phyloP scores from a whole-genome alignment of 345 rosid species.

The Erodium maritimum region DNA sequence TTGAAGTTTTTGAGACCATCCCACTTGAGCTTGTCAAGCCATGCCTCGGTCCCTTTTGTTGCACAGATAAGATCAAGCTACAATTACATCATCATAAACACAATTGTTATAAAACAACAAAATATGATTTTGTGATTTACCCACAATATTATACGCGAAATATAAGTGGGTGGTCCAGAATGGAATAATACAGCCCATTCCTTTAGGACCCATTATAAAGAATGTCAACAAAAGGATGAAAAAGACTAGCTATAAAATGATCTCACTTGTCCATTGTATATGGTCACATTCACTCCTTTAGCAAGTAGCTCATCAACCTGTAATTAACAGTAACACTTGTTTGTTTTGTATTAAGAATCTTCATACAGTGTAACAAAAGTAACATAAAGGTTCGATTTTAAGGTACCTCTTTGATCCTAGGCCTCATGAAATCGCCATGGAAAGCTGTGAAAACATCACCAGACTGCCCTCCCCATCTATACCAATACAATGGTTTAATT shows the following conservation, averaged over 20 bases:
- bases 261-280: constrained; percentile 85
- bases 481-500: neutral
- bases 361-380: neutral
- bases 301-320: constrained; percentile 74
- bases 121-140: too few species aligned
- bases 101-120: neutral
- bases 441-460: constrained; percentile 33
- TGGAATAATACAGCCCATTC: constrained; percentile 1
- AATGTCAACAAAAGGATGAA: neutral
- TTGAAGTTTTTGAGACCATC: constrained; percentile 40
- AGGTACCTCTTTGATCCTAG: constrained; percentile 47
- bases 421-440: constrained; percentile 71
- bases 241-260: neutral
- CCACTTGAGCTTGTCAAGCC: constrained; percentile 96
- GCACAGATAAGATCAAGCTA: constrained; percentile 83
- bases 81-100: neutral
- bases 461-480: constrained; percentile 80
- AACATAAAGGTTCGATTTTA: neutral
- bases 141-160: too few species aligned
- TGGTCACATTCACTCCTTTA: constrained; percentile 61
- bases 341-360: neutral
- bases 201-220: neutral
- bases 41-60: constrained; percentile 77
- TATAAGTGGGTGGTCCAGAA: constrained; percentile 13
- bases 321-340: neutral